Conservation (phyloP, 2,329 filamentous ascomycete genomes). For the Sporothrix euskadiensis region DNA sequence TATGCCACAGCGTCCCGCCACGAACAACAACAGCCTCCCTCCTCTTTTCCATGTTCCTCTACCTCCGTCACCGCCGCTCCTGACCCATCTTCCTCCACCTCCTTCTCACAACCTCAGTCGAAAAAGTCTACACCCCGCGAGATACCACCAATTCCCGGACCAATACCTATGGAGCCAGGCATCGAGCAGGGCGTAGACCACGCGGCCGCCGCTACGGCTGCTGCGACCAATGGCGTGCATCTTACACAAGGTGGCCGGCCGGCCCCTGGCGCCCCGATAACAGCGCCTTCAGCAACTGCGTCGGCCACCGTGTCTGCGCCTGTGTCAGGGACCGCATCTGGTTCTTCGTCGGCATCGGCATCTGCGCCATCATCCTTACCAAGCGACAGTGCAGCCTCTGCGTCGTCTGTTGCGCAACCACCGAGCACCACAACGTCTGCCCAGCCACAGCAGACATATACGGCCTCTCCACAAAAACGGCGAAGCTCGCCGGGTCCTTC, state of each 20-base stretch:
- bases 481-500: conserved; percentile 47
- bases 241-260: background rate
- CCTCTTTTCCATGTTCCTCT: background rate
- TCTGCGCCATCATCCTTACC: background rate
- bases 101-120: background rate
- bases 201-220: conserved; percentile 17
- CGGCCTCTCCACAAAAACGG: conserved; percentile 42
- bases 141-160: conserved; percentile 37
- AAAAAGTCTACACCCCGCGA: conserved; percentile 32
- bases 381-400: conserved; percentile 14
- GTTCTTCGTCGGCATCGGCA: background rate
- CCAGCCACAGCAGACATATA: conserved; percentile 24
- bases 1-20: conserved; percentile 36
- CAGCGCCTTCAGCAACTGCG: background rate
- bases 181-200: conserved; percentile 34
- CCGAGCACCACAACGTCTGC: background rate
- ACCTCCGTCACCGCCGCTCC: background rate
- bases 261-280: conserved; percentile 12
- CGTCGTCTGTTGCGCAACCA: background rate
- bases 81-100: background rate
- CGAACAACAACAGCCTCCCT: conserved; percentile 15
- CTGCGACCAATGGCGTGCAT: background rate
- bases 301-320: conserved; percentile 11
- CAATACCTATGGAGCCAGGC: conserved; percentile 36
- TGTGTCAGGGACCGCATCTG: background rate